phyloP scores from a whole-genome alignment of 2,329 filamentous ascomycete genomes.

The Xylariaceae sp. region DNA sequence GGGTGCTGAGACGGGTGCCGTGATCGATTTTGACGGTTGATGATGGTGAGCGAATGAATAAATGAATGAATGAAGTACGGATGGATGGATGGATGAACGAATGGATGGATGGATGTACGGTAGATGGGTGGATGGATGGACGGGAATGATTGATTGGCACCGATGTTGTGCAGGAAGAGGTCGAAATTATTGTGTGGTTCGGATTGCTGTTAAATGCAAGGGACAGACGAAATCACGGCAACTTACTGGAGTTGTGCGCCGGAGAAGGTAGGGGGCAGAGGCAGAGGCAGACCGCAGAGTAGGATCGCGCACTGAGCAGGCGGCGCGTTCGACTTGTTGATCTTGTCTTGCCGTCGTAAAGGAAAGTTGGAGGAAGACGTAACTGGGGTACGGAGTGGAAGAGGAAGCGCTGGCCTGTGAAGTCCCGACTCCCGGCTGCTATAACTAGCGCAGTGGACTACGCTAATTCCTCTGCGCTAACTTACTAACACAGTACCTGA shows the following conservation, averaged over 20 bases:
- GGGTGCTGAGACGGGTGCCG: background rate
- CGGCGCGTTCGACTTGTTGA: background rate
- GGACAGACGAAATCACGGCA: constrained; percentile 1
- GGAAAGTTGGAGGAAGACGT: background rate
- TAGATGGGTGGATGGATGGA: background rate
- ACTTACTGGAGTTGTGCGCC: background rate
- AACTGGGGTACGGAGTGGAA: background rate
- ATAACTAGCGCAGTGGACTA: background rate
- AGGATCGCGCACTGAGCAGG: background rate
- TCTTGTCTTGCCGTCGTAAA: background rate
- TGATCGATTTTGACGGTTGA: background rate
- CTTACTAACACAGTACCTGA: too few relatives aligned
- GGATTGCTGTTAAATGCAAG: constrained; percentile 19
- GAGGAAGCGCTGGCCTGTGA: background rate
- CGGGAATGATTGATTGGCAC: constrained; percentile 4
- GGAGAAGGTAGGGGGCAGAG: background rate
- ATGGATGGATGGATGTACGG: background rate
- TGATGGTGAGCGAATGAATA: background rate
- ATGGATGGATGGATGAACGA: background rate
- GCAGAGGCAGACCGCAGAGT: background rate
- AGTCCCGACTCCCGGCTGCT: background rate
- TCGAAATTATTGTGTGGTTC: constrained; percentile 15
- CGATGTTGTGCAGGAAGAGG: constrained; percentile 16
- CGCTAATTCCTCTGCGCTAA: background rate
- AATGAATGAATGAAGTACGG: constrained; percentile 1